Percentiles rank a stretch among this genome's conserved stretches.
phyloP scores from a whole-genome alignment of 192 early-diverging fungal genomes.

The Lunasporangiospora selenospora region DNA sequence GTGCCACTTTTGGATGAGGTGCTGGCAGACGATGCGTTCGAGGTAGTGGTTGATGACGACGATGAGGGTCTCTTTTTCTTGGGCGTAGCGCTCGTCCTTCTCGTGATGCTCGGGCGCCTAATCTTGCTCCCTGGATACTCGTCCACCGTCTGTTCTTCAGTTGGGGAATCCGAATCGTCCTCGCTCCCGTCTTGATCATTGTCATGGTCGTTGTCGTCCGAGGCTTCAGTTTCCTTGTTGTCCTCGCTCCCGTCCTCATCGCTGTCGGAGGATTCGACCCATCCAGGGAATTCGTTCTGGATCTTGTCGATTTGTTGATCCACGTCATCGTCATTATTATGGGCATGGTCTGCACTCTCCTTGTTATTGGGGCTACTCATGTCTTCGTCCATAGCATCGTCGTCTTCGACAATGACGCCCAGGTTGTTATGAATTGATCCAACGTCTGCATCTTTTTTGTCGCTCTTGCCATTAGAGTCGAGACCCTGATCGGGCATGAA shows the following conservation, averaged over 20 bases:
- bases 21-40: conserved; percentile 23
- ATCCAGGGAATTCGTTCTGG: too few relatives aligned
- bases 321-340: too few relatives aligned
- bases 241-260: not conserved
- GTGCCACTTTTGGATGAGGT: conserved; percentile 33
- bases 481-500: conserved; percentile 21
- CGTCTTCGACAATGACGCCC: conserved; percentile 32
- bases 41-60: conserved; percentile 25
- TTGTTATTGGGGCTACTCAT: not conserved
- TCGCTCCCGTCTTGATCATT: conserved; percentile 37
- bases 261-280: not conserved
- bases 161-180: not conserved
- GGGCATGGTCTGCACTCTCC: conserved; percentile 10
- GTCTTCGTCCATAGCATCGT: conserved; percentile 35
- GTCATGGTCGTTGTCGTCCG: conserved; percentile 16
- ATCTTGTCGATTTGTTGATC: too few relatives aligned
- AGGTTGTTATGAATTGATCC: conserved; percentile 7
- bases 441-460: not conserved
- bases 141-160: not conserved
- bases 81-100: too few relatives aligned
- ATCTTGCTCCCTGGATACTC: too few relatives aligned
- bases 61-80: too few relatives aligned
- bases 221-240: not conserved
- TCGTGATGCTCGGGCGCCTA: too few relatives aligned
- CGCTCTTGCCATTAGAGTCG: too few relatives aligned